Evolutionary conservation across 805 yeast genomes (phyloP).

Genomic region (Teunomyces cretensis): DNA sequence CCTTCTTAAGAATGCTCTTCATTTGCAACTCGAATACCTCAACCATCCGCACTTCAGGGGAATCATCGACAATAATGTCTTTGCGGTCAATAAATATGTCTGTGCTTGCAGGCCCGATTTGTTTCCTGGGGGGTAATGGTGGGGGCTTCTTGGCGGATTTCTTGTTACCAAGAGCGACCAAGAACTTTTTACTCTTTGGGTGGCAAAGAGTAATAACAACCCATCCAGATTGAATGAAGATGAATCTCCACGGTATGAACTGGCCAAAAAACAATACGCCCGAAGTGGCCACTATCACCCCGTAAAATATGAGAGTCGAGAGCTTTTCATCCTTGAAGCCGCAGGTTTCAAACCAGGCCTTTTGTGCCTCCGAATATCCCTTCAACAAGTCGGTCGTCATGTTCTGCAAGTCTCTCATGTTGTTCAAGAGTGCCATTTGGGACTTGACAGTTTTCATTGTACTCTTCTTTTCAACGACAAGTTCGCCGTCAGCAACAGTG

Average conservation of each 20-base stretch:
- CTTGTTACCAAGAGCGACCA: conserved; percentile 12
- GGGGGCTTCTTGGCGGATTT: conserved; percentile 4
- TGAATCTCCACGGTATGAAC: conserved; percentile 62
- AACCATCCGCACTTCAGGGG: conserved; percentile 58
- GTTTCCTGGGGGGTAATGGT: conserved; percentile 1
- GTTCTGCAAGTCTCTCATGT: conserved; percentile 73
- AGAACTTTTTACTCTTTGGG: conserved; percentile 48
- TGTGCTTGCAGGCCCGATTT: conserved; percentile 13
- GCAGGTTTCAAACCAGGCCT: conserved; percentile 58
- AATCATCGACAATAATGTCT: conserved; percentile 69
- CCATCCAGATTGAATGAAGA: conserved; percentile 65
- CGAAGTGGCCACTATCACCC: conserved; percentile 27
- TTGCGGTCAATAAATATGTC: conserved; percentile 30
- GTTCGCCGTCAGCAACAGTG: conserved; percentile 6
- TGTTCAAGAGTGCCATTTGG: conserved; percentile 50
- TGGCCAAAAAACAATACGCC: conserved; percentile 46
- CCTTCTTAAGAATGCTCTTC: conserved; percentile 56
- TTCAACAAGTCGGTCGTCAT: conserved; percentile 55
- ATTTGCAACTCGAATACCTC: conserved; percentile 77
- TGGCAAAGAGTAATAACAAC: conserved; percentile 49
- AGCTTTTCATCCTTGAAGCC: conserved; percentile 69
- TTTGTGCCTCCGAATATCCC: conserved; percentile 51
- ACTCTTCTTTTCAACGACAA: conserved; percentile 13
- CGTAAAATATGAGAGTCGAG: conserved; percentile 58
- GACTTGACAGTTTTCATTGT: conserved; percentile 20